phyloP scores from a whole-genome alignment of 2,329 filamentous ascomycete genomes.

The Ascochyta fabae region DNA sequence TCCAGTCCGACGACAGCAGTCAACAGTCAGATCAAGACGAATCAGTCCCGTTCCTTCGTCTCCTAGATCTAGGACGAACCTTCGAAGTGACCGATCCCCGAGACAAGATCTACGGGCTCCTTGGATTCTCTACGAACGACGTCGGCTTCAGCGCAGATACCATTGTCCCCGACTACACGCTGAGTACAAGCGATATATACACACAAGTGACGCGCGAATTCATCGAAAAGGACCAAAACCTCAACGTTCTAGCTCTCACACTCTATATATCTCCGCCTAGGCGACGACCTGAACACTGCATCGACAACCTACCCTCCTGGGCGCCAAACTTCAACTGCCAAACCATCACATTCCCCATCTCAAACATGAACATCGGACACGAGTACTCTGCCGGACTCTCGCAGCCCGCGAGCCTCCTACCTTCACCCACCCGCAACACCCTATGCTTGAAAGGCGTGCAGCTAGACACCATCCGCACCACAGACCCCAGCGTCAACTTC shows the following conservation, averaged over 20 bases:
- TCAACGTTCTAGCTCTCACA: slow-evolving; percentile 17
- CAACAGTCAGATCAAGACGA: background rate
- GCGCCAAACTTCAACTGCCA: slow-evolving; percentile 24
- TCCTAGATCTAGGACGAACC: slow-evolving; percentile 19
- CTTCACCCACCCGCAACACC: background rate
- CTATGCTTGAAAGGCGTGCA: slow-evolving; percentile 11
- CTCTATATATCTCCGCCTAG: background rate
- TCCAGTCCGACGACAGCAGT: background rate
- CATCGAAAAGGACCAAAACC: slow-evolving; percentile 7
- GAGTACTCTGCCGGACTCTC: slow-evolving; percentile 3
- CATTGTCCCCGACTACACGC: slow-evolving; percentile 19
- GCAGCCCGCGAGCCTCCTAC: background rate
- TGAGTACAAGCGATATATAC: slow-evolving; percentile 16
- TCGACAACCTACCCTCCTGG: slow-evolving; percentile 20
- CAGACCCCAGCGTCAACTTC: background rate
- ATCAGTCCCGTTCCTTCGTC: slow-evolving; percentile 17
- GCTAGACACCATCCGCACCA: slow-evolving; percentile 9
- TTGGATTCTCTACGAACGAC: slow-evolving; percentile 16
- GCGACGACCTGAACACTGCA: background rate
- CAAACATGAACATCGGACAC: slow-evolving; percentile 4
- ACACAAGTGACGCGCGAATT: slow-evolving; percentile 14
- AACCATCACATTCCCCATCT: slow-evolving; percentile 7
- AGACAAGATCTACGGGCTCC: slow-evolving; percentile 29
- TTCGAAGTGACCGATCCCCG: slow-evolving; percentile 25
- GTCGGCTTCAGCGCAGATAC: background rate